Base-by-base conservation (phyloP, 768 basidiomycete genomes). In the Termitomyces sp. region DNA sequence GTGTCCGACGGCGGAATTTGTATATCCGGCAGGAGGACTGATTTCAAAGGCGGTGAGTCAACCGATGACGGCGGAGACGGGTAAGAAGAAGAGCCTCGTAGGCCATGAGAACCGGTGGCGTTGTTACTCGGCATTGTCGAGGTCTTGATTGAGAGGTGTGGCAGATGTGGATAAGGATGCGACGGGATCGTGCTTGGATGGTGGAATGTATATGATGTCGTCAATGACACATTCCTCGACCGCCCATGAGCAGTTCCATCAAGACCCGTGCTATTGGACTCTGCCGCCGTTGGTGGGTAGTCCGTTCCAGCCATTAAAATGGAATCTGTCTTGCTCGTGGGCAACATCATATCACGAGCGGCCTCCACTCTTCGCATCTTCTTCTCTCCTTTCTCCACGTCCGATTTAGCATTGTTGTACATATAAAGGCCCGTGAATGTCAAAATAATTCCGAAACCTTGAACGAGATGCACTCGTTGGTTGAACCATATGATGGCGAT, bases 401-500 rank as follows among this genome's bases (percentile, higher is more conserved):
- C 94, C 22, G 81, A 74, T 71, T 97, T 99, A 37, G 96, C 90
- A 45, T 82, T 82, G 74, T 99, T 97, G 74, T 99, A 99, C 87
- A 98, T 85, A 74, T 87, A 98, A 42, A 99, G 74, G 0, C 97
- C 97, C 15, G 81, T 71, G 61, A 94, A 98, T 0, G 97, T 97
- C 73, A 97, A 67, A 19, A 74, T 74, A 64, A 99, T 99, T n/a
- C 97, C 97, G 47, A 90, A 65, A 4, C 80, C 94, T 70, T 98
- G 94, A 19, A 97, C 64, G 10, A 81, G 82, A 57, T 95, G 88
- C 17, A 98, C 83, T 35, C 77, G 67, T 73, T 98, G 96, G 54
- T 80, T 85, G 75, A 98, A 98, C 96, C 96, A 99, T 49, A 94
- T 76, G 66, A 99, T 90, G 19, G 97, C 97, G 63, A 98, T 89